phyloP scores from a whole-genome alignment of 371 early-diverging fungal species.

The Syncephalastrum contaminatum region DNA sequence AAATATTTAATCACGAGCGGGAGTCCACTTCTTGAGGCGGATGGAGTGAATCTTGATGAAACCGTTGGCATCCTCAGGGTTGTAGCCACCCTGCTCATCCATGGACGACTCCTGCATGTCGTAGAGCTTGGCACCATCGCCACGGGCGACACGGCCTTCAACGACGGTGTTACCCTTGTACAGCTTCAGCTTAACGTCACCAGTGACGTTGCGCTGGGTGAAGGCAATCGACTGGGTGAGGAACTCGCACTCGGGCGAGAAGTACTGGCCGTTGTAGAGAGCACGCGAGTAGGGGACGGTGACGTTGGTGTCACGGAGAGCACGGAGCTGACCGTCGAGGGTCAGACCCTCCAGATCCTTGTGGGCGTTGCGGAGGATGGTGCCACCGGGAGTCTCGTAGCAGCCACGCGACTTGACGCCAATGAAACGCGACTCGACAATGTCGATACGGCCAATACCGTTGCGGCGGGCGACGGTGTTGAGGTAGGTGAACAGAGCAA shows the following conservation, averaged over 20 bases:
- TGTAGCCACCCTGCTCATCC: conserved; percentile 95
- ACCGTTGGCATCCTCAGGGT: conserved; percentile 90
- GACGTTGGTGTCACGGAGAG: conserved; percentile 85
- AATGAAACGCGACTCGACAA: conserved; percentile 97
- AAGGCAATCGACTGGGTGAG: conserved; percentile 76
- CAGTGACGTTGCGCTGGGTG: conserved; percentile 85
- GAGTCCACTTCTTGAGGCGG: conserved; percentile 90
- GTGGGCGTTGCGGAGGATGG: conserved; percentile 92
- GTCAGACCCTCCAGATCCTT: conserved; percentile 94
- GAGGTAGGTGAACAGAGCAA: conserved; percentile 91
- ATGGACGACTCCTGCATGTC: conserved; percentile 93
- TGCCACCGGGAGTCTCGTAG: conserved; percentile 98
- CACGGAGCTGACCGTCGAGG: conserved; percentile 93
- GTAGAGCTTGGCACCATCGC: conserved; percentile 79
- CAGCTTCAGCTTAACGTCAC: conserved; percentile 90
- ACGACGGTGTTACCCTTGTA: conserved; percentile 93
- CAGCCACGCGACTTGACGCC: conserved; percentile 98
- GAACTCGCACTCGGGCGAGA: conserved; percentile 93
- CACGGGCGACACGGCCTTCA: conserved; percentile 83
- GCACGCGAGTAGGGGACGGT: conserved; percentile 71
- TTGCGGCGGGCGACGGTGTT: conserved; percentile 95
- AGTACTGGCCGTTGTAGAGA: conserved; percentile 95
- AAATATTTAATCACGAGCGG: conserved; percentile 14
- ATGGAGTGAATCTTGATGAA: conserved; percentile 97
- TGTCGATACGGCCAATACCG: conserved; percentile 96